Percentiles rank a stretch among this genome's conserved stretches.
Conservation (phyloP, 2,329 filamentous ascomycete species). For the Sporothrix protearum region DNA sequence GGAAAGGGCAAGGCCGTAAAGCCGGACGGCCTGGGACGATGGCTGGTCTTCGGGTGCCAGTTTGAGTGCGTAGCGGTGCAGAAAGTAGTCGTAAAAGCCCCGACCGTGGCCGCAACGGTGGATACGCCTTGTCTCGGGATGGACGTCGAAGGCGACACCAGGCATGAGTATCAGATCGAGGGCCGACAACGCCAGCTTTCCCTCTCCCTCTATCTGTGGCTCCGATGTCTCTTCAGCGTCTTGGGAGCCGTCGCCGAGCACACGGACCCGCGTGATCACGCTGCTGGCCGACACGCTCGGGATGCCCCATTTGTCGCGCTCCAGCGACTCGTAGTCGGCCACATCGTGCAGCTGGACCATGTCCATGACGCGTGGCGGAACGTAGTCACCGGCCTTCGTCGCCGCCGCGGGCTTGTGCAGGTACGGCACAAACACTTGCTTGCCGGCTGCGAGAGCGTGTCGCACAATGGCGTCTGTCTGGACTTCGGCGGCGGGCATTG, state of each 20-base stretch:
- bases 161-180: slow-evolving; percentile 89
- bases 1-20: slow-evolving; percentile 75
- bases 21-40: slow-evolving; percentile 42
- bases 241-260: slow-evolving; percentile 57
- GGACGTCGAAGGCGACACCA: slow-evolving; percentile 82
- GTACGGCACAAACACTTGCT: slow-evolving; percentile 88
- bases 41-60: not conserved
- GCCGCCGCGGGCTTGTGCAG: slow-evolving; percentile 61
- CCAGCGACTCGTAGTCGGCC: slow-evolving; percentile 72
- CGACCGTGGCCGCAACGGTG: slow-evolving; percentile 87
- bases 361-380: slow-evolving; percentile 75
- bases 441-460: slow-evolving; percentile 72
- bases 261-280: slow-evolving; percentile 64
- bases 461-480: slow-evolving; percentile 79
- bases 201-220: slow-evolving; percentile 26
- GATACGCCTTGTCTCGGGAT: slow-evolving; percentile 51
- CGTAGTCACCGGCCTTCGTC: slow-evolving; percentile 37
- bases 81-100: slow-evolving; percentile 94
- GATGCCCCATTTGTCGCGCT: slow-evolving; percentile 87
- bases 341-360: slow-evolving; percentile 78
- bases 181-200: slow-evolving; percentile 36
- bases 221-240: slow-evolving; percentile 22
- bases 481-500: slow-evolving; percentile 85
- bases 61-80: slow-evolving; percentile 65
- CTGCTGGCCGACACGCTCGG: slow-evolving; percentile 72